Base-by-base conservation (phyloP, 2,329 filamentous ascomycete species). In the Clonostachys rosea region DNA sequence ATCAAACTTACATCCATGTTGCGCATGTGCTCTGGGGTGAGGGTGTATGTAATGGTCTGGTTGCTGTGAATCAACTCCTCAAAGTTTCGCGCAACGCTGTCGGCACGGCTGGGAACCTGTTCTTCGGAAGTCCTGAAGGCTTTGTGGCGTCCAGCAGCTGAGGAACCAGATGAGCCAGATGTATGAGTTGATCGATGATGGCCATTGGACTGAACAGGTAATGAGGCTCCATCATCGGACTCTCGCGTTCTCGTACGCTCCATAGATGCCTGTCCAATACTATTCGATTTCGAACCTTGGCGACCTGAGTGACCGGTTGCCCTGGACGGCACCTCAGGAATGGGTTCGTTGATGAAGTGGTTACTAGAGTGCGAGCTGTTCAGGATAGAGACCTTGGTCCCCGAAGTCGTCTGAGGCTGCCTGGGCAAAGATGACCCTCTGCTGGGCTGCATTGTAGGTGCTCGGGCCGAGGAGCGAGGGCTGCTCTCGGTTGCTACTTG, bases 41-140 rank as follows among this genome's bases (percentile, higher is more conserved):
- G 73, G 2, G 89, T 92, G 62, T 87, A 92, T 56, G 89, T 88
- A 40, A 92, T 84, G 2, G 89, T 92, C 60, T 91, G 82, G 56
- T 90, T 86, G 62, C 88, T 91, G 48, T 88, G 82, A 52, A 94
- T 91, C 44, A 92, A 73, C 55, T 91, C 79, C 59, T 94, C 89
- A 57, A 94, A 86, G 55, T 87, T 83, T 42, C 78, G 81, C 10
- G 81, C 78, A 43, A 85, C 79, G 49, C 84, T 79, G 42, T 81
- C 79, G 7, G 71, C 67, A 6, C 68, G 71, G 48, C 59, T 73
- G 16, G 65, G 65, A 34, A 59, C 62, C 54, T 72, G 77, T 14
- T 85, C 82, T 52, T 86, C 81, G 0, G 82, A 84, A 5, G 71
- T 77, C 37, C 79, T 73, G 4, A 78, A 65, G 8, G 74, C 64